Base-by-base conservation (phyloP, 495 filamentous ascomycete genomes). In the Neurospora terricola region DNA sequence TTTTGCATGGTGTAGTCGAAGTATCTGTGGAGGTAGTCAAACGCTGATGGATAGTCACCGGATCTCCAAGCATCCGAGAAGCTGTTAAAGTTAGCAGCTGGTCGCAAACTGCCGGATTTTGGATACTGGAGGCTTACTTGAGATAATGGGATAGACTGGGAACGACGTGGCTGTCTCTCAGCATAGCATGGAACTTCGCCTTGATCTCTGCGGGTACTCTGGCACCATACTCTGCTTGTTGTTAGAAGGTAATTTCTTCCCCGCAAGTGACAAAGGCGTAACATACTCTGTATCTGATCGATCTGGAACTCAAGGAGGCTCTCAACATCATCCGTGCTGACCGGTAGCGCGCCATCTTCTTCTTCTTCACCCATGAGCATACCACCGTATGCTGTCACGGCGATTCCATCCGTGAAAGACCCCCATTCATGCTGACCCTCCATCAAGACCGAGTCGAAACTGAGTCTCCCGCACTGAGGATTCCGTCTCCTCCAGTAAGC, bases 1-100 rank as follows among this genome's bases (percentile, higher is more conserved):
- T 89, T 92, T 74, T 96, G 92, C 92, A 98, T 94, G 6, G 93
- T 96, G 82, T 97, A 97, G 80, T 99, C 96, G 78, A 97, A 99
- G 81, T 97, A 98, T 45, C 94, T 91, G 80, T 99, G 95, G 37
- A 99, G 87, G 75, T 91, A 91, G 73, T 99, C 94, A 79, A 98
- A 94, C 0, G 95, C 91, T 0, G 90, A 91, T 14, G 93, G 88
- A 78, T 95, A 97, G 80, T 98, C 95, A 0, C 96, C 96, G 12
- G 94, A 88, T 74, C 89, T 87, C 96, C 94, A 98, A 7, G 93
- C 88, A 78, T 99, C 93, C 42, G 97, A 88, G 81, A 95, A 98
- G 73, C 92, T 86, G n/a, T 0, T 4, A 3, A 27, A 0, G 73
- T 79, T 27, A 80, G 76, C 59, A 59, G 16, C 16, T 88, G 42